A percentile compares a stretch with the other conserved stretches of the same genome.
phyloP scores from a whole-genome alignment of 2,329 filamentous ascomycete genomes.

The Hypoxylon sp. region DNA sequence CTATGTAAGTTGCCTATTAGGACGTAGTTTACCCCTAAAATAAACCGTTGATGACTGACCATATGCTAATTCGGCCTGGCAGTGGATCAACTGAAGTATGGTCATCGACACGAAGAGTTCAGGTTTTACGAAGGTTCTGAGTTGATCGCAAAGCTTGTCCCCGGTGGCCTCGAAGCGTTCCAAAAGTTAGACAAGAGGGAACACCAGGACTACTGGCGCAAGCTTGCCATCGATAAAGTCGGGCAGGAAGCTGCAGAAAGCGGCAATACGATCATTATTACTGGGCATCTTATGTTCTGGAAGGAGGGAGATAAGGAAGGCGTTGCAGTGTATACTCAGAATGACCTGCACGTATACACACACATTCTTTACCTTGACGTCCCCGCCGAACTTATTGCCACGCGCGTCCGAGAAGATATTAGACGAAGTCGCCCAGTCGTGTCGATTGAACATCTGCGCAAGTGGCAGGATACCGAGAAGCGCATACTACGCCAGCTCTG shows the following conservation, averaged over 20 bases:
- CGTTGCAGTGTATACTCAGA: slow-evolving; percentile 58
- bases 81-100: slow-evolving; percentile 58
- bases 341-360: slow-evolving; percentile 65
- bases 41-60: background rate
- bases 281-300: slow-evolving; percentile 72
- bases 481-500: slow-evolving; percentile 61
- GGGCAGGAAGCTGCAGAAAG: slow-evolving; percentile 54
- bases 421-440: slow-evolving; percentile 54
- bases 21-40: background rate
- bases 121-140: slow-evolving; percentile 68
- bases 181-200: slow-evolving; percentile 55
- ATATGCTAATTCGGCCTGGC: slow-evolving; percentile 44
- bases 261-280: slow-evolving; percentile 62
- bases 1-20: slow-evolving; percentile 2
- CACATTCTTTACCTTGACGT: slow-evolving; percentile 72
- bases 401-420: slow-evolving; percentile 58
- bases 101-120: slow-evolving; percentile 56
- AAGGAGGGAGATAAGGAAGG: slow-evolving; percentile 53
- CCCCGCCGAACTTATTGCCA: slow-evolving; percentile 54
- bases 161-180: slow-evolving; percentile 66
- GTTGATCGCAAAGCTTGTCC: slow-evolving; percentile 59
- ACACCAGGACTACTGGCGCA: slow-evolving; percentile 58
- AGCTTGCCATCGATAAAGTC: slow-evolving; percentile 63
- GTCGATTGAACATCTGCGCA: slow-evolving; percentile 58
- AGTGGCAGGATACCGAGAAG: slow-evolving; percentile 66